A percentile compares a stretch with the other conserved stretches of the same genome.
Evolutionary conservation across 2,329 filamentous ascomycete genomes (phyloP).

Genomic region (Microsporum canis): DNA sequence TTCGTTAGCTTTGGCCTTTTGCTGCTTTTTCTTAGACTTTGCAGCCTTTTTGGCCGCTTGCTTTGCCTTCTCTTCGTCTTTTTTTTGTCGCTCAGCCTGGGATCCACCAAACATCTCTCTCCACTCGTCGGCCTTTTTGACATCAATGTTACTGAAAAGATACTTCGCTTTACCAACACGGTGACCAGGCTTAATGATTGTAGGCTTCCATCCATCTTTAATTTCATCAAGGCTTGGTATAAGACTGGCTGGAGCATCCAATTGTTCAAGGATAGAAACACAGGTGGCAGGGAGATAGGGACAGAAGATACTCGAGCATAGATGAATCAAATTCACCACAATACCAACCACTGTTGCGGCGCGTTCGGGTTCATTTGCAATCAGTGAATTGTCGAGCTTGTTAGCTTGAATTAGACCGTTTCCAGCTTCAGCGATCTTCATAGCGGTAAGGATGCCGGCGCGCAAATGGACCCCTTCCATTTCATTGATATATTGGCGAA

Average conservation of each 20-base stretch:
- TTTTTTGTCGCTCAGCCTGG: conserved; percentile 55
- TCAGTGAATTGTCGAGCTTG: conserved; percentile 50
- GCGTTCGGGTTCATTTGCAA: conserved; percentile 47
- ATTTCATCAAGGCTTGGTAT: conserved; percentile 47
- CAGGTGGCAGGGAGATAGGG: conserved; percentile 80
- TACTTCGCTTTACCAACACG: conserved; percentile 69
- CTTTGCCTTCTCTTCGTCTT: conserved; percentile 47
- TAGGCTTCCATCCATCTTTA: conserved; percentile 50
- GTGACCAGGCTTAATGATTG: conserved; percentile 56
- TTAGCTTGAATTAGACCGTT: conserved; percentile 51
- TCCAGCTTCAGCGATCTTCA: conserved; percentile 48
- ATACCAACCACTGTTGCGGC: conserved; percentile 58
- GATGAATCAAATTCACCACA: conserved; percentile 72
- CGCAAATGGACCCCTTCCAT: conserved; percentile 52
- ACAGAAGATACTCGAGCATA: conserved; percentile 64
- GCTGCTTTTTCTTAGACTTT: conserved; percentile 13
- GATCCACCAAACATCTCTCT: conserved; percentile 60
- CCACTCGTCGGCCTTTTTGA: conserved; percentile 75
- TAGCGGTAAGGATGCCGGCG: conserved; percentile 42
- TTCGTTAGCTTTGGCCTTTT: conserved; percentile 3
- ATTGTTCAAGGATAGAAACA: conserved; percentile 63
- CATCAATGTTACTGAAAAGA: conserved; percentile 73
- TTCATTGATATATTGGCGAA: conserved; percentile 47
- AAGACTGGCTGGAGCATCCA: conserved; percentile 47
- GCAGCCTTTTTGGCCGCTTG: conserved; percentile 25